Conservation (phyloP, 768 basidiomycete species). For the Daedalea quercina region DNA sequence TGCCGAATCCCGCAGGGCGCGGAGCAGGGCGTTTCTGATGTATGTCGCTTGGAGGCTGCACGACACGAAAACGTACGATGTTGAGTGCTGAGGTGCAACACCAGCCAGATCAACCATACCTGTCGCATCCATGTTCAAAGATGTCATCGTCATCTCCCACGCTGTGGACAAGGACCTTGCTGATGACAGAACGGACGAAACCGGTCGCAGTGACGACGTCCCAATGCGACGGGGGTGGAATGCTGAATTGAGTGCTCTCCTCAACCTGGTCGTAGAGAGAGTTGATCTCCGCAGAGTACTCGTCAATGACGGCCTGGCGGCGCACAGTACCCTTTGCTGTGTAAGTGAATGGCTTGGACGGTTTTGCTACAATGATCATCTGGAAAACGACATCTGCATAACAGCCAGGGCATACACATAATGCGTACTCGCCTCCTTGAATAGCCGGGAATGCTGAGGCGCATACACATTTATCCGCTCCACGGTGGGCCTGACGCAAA, state of each 20-base stretch:
- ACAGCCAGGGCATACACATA: not conserved
- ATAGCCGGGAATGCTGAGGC: slow-evolving; percentile 38
- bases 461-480: slow-evolving; percentile 34
- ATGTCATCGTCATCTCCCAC: slow-evolving; percentile 29
- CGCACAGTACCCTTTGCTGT: slow-evolving; percentile 28
- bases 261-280: slow-evolving; percentile 28
- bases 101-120: slow-evolving; percentile 16
- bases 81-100: not conserved
- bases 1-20: slow-evolving; percentile 13
- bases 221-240: slow-evolving; percentile 24
- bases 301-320: slow-evolving; percentile 19
- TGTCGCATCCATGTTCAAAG: slow-evolving; percentile 3
- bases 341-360: slow-evolving; percentile 25
- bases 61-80: slow-evolving; percentile 2
- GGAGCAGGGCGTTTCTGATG: slow-evolving; percentile 26
- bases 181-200: slow-evolving; percentile 29
- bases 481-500: slow-evolving; percentile 23
- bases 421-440: slow-evolving; percentile 33
- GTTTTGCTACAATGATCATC: slow-evolving; percentile 28
- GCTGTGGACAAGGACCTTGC: slow-evolving; percentile 23
- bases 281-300: slow-evolving; percentile 36
- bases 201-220: slow-evolving; percentile 12
- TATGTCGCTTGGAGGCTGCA: slow-evolving; percentile 24
- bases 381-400: slow-evolving; percentile 2
- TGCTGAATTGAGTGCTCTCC: slow-evolving; percentile 25